These are phyloP conservation scores for Phellopilus nigrolimitatus DNA, from an alignment of 1,284 basidiomycete species.

Conservation along the genomic window DNA sequence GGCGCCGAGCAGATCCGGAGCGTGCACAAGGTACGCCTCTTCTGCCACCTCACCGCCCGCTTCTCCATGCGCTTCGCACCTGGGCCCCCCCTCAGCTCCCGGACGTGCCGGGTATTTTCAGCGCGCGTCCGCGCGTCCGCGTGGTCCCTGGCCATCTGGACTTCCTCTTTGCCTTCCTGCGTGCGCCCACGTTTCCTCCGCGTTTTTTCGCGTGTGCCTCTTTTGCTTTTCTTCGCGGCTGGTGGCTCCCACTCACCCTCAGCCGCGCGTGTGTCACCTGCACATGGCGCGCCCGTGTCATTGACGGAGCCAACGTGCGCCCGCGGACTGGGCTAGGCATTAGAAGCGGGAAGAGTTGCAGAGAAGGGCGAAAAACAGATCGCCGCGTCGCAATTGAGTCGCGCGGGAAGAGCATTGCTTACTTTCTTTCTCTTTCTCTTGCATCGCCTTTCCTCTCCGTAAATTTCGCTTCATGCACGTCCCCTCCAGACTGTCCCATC, in stretches of 20 bases:
- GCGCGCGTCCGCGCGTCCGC: conserved; percentile 20
- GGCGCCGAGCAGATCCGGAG: conserved; percentile 62
- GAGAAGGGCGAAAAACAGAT: too few species aligned
- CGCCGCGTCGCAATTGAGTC: too few species aligned
- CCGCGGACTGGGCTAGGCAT: too few species aligned
- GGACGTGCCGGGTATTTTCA: not conserved
- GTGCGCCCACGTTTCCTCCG: not conserved
- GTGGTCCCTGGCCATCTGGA: conserved; percentile 19
- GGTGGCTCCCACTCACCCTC: not conserved
- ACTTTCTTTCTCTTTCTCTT: not conserved
- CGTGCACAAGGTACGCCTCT: conserved; percentile 53
- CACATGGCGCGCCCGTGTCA: too few species aligned
- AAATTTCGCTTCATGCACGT: not conserved
- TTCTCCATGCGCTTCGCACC: not conserved
- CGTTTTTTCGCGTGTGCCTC: not conserved
- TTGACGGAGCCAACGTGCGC: too few species aligned
- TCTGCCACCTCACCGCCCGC: not conserved
- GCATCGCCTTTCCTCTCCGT: too few species aligned
- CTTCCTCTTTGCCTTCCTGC: conserved; percentile 16
- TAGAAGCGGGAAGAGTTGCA: too few species aligned
- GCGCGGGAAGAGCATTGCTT: not conserved
- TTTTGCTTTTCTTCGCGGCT: not conserved
- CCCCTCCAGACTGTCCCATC: not conserved
- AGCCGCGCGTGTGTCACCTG: not conserved
- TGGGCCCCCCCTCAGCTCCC: not conserved